phyloP scores from a whole-genome alignment of 257 asterid species.

The Nicotiana paniculata region DNA sequence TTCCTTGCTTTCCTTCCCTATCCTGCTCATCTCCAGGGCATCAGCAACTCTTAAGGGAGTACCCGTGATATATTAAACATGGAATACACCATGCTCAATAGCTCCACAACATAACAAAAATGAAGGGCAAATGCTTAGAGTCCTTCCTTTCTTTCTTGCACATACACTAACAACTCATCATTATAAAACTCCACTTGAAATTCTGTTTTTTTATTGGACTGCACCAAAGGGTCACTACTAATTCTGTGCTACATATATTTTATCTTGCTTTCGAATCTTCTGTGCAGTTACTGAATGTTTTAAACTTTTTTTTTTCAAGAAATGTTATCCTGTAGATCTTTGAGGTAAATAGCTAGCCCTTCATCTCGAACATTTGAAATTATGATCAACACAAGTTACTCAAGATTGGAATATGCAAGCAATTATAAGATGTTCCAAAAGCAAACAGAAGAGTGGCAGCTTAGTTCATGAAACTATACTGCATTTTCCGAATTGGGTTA shows the following conservation, averaged over 20 bases:
- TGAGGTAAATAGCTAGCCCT: background rate
- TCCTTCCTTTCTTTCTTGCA: background rate
- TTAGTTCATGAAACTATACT: background rate
- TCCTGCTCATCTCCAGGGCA: background rate
- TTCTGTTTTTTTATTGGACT: too few species aligned
- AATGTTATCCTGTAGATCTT: background rate
- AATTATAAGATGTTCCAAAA: background rate
- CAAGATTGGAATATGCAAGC: background rate
- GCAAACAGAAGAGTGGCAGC: background rate
- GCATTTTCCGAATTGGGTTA: background rate
- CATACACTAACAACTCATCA: background rate
- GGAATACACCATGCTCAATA: background rate
- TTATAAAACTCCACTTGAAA: background rate
- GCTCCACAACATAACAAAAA: background rate
- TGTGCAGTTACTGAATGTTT: background rate
- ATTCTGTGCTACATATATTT: background rate
- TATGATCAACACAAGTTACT: background rate
- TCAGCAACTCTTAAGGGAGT: background rate
- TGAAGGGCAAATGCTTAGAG: background rate
- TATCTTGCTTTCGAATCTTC: background rate
- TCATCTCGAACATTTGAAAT: background rate
- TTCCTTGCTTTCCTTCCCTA: background rate
- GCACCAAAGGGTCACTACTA: background rate
- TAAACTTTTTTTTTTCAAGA: background rate
- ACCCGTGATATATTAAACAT: background rate